Conservation (phyloP, 768 basidiomycete species). For the Megacollybia marginata region DNA sequence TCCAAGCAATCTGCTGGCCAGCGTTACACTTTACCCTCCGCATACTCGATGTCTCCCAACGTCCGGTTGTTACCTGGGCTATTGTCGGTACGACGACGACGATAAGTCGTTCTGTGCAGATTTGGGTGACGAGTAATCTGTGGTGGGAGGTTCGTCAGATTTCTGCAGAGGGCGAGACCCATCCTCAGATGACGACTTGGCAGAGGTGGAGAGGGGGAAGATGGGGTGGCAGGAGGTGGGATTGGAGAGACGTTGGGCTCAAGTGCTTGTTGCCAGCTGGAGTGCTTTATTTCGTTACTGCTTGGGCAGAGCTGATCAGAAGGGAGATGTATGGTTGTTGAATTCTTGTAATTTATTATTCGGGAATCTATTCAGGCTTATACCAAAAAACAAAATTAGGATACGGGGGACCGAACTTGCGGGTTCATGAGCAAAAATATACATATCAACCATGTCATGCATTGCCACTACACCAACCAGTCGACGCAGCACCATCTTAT, state of each 20-base stretch:
- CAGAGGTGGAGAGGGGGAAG: slow-evolving; percentile 36
- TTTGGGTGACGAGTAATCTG: slow-evolving; percentile 95
- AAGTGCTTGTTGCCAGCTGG: slow-evolving; percentile 72
- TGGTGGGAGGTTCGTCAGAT: slow-evolving; percentile 34
- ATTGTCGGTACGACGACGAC: slow-evolving; percentile 86
- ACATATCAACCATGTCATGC: too few species aligned
- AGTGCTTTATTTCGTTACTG: slow-evolving; percentile 71
- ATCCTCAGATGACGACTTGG: slow-evolving; percentile 21
- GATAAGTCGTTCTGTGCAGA: slow-evolving; percentile 74
- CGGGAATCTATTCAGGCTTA: too few species aligned
- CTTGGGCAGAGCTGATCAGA: slow-evolving; percentile 56
- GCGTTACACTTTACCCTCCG: slow-evolving; percentile 81
- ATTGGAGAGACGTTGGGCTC: slow-evolving; percentile 66
- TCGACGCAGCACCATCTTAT: too few species aligned
- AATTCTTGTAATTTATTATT: neutral
- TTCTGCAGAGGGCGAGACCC: neutral
- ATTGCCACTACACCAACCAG: too few species aligned
- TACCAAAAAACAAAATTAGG: too few species aligned
- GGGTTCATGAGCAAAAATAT: too few species aligned
- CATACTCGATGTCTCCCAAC: slow-evolving; percentile 56
- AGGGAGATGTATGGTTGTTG: slow-evolving; percentile 33
- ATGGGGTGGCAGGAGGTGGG: slow-evolving; percentile 65
- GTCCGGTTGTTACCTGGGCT: slow-evolving; percentile 87
- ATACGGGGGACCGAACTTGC: too few species aligned
- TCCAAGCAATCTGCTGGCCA: slow-evolving; percentile 97